phyloP scores from a whole-genome alignment of 1,139 yeast genomes.

The Kodamaea alishanica region DNA sequence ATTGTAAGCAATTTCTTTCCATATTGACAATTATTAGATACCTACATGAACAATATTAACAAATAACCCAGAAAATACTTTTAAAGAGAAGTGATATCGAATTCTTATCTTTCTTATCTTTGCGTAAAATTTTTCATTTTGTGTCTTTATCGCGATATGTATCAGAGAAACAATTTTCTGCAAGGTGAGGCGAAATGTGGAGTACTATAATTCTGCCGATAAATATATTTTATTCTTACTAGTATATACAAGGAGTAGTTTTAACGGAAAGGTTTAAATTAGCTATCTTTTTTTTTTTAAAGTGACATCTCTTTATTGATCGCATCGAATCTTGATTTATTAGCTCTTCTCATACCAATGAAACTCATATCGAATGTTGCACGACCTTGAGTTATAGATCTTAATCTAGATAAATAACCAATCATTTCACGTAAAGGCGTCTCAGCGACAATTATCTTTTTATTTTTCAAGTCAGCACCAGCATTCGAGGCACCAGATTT shows the following conservation, averaged over 20 bases:
- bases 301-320: slow-evolving; percentile 19
- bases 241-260: background rate
- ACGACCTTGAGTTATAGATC: slow-evolving; percentile 88
- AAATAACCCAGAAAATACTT: no score
- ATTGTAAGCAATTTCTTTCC: no score
- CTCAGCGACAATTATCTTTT: slow-evolving; percentile 63
- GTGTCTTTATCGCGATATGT: no score
- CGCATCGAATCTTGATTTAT: slow-evolving; percentile 40
- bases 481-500: slow-evolving; percentile 5
- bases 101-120: no score
- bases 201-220: no score
- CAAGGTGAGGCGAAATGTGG: no score
- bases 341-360: slow-evolving; percentile 64
- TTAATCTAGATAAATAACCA: slow-evolving; percentile 72
- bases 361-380: slow-evolving; percentile 81
- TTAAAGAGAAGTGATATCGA: no score
- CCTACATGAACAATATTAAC: no score
- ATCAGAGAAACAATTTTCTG: no score
- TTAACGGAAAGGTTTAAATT: background rate
- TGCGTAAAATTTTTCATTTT: no score
- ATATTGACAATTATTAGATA: no score
- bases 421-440: slow-evolving; percentile 90
- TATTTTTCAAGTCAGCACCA: slow-evolving; percentile 25
- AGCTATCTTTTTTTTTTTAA: slow-evolving; percentile 3
- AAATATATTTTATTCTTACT: no score